Evolutionary conservation across 805 yeast species (phyloP).

Genomic region (Saccharomycopsis sp.): DNA sequence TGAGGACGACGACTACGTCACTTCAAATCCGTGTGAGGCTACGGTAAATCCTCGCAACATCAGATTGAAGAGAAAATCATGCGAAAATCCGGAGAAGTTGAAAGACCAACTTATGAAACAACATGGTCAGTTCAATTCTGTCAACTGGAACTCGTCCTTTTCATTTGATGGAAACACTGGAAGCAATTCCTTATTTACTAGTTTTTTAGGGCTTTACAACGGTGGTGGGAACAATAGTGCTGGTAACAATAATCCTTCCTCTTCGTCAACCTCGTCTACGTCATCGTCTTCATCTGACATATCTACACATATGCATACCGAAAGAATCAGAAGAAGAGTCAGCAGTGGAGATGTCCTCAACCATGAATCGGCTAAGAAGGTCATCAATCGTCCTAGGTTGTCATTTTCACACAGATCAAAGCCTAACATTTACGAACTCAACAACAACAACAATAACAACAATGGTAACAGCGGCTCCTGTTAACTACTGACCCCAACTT

Average conservation of each 20-base stretch:
- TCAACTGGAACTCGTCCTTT: background rate
- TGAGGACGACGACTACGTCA: background rate
- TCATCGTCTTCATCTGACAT: background rate
- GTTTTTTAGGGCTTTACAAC: background rate
- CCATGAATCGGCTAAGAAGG: background rate
- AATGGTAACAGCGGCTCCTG: background rate
- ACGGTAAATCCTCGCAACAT: background rate
- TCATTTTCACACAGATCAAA: background rate
- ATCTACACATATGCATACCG: background rate
- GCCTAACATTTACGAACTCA: background rate
- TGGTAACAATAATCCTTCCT: background rate
- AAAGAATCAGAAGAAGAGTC: background rate
- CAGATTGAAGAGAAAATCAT: constrained; percentile 1
- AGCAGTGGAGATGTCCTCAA: background rate
- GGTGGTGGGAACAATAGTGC: background rate
- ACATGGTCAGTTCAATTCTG: background rate
- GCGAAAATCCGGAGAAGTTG: background rate
- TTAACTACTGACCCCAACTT: background rate
- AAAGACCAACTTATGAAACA: background rate
- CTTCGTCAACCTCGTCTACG: background rate
- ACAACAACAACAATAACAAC: background rate
- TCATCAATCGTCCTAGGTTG: background rate
- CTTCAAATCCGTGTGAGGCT: constrained; percentile 1
- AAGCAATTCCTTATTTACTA: background rate
- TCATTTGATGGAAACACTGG: background rate